phyloP scores from a whole-genome alignment of 306 rosid genomes.

The Medicago truncatula region DNA sequence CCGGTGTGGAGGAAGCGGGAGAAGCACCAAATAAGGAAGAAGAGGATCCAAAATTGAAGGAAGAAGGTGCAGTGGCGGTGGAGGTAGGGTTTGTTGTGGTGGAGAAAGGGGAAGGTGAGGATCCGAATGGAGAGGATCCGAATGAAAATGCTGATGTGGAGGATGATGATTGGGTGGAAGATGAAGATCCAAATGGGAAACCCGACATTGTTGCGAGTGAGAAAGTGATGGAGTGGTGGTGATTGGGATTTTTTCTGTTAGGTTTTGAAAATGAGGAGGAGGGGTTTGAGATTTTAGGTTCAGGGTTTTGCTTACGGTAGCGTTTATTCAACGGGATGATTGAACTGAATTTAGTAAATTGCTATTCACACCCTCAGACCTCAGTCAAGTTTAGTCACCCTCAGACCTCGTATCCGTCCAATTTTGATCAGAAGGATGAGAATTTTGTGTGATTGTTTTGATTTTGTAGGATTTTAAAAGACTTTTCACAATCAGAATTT shows the following conservation, averaged over 20 bases:
- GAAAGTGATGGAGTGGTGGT: no score
- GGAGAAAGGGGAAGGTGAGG: conserved; percentile 30
- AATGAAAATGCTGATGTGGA: conserved; percentile 43
- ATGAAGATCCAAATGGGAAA: conserved; percentile 54
- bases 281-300: not conserved
- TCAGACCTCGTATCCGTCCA: no score
- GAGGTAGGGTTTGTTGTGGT: conserved; percentile 51
- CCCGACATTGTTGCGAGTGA: conserved; percentile 59
- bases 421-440: no score
- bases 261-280: conserved; percentile 19
- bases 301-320: not conserved
- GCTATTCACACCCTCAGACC: no score
- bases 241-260: not conserved
- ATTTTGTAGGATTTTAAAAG: no score
- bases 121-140: conserved; percentile 30
- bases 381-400: no score
- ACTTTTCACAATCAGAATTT: no score
- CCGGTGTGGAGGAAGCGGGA: not conserved
- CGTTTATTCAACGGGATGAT: no score
- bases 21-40: not conserved
- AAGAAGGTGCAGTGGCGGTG: conserved; percentile 43
- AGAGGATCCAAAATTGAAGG: not conserved
- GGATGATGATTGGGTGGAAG: conserved; percentile 29
- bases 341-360: no score
- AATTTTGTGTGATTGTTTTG: no score